Evolutionary conservation across 106 monocot species (phyloP), one percentile per base, ranked within the genome.

Genomic region (Dendrobium huoshanense): DNA sequence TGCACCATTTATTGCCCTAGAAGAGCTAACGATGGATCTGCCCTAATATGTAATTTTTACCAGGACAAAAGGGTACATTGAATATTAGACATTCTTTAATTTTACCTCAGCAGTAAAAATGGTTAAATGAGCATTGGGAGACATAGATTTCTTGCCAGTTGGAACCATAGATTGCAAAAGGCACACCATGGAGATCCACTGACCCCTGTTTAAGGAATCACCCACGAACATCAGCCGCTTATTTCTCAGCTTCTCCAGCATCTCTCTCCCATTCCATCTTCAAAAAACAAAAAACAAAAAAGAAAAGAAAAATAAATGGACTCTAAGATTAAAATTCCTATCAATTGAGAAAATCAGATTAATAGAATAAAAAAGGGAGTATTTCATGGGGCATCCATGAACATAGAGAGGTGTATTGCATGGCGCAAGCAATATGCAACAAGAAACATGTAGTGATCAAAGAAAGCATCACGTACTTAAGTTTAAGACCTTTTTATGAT

Each of bases 111-210:
- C 89, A 79, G 55, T 91, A 64, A 94, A 94, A 80, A 89, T 85
- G 10, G 94, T 94, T 58, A 94, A 75, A 20, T 77, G 87, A 4
- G 91, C 87, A 81, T 94, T 94, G 13, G 94, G 94, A 20, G 94
- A 84, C 90, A 91, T 94, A 17, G 91, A 91, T 70, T 88, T 89
- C 85, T 88, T 91, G 77, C 73, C 91, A 47, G 43, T 82, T n/a
- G 91, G 94, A 49, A 94, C 85, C 64, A 87, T 77, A 61, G 89
- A 86, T 48, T 94, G 94, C 67, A 94, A 76, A 17, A 94, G 84
- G 83, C 94, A 94, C 0, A 94, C 90, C 94, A 94, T 91, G 11
- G 94, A 94, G 72, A 91, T 91, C 94, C 94, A 94, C 75, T 94
- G 94, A 15, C 91, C 91, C 87, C 94, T 84, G 80, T 94, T 89